Percentiles rank a stretch among this genome's conserved stretches.
Conservation (phyloP, 1,139 yeast species). For the Magnusiomyces sp. region DNA sequence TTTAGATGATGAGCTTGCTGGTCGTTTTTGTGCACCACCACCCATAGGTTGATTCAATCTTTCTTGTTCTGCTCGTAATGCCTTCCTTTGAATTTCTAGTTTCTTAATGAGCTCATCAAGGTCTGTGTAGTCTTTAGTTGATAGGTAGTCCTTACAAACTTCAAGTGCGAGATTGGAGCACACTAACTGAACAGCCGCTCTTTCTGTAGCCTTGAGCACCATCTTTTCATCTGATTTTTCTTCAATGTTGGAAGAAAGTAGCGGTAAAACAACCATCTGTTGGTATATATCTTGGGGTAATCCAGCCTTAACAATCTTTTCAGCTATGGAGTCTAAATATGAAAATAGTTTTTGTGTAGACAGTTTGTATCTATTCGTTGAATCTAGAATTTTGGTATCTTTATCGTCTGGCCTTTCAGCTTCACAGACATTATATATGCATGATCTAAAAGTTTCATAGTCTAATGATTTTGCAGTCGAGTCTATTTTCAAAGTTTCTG, state of each 20-base stretch:
- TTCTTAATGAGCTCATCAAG: conserved; percentile 18
- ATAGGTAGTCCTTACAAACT: conserved; percentile 17
- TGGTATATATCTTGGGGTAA: conserved; percentile 16
- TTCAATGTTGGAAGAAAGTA: conserved; percentile 23
- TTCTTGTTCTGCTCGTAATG: conserved; percentile 17
- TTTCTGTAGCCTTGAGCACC: conserved; percentile 18
- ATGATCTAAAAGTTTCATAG: conserved; percentile 2
- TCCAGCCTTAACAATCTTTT: conserved; percentile 14
- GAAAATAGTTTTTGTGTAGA: conserved; percentile 17
- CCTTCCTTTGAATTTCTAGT: conserved; percentile 16
- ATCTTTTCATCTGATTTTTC: conserved; percentile 21
- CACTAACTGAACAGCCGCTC: conserved; percentile 26
- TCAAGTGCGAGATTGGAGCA: conserved; percentile 25
- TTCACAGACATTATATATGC: conserved; percentile 6
- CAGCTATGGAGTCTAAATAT: conserved; percentile 18
- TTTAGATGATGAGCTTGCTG: not conserved
- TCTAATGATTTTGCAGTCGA: not conserved
- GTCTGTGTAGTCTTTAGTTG: conserved; percentile 14
- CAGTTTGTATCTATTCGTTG: conserved; percentile 15
- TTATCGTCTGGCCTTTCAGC: not conserved
- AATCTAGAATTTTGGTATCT: not conserved
- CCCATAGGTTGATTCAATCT: conserved; percentile 9
- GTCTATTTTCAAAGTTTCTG: conserved; percentile 10
- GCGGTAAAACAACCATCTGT: conserved; percentile 14
- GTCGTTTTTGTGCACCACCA: not conserved